Evolutionary conservation across 345 rosid species (phyloP), one percentile per base, ranked within the genome.

Genomic region (Lepidium didymum): DNA sequence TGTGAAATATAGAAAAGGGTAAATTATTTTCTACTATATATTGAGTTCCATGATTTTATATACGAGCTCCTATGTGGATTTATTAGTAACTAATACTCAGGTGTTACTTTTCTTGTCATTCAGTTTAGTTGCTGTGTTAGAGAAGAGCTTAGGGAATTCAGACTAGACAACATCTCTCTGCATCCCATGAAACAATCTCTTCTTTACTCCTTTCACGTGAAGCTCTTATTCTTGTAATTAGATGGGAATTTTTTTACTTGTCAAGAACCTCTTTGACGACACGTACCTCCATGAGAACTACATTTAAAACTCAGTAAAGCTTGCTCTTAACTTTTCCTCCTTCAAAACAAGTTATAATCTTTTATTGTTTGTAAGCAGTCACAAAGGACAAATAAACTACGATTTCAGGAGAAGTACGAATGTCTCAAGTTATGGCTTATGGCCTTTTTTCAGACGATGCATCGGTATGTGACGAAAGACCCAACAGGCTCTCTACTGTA

Each of bases 71-170:
- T 37, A 11, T 62, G 53, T 42, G 11, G 70, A 83, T 78, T 64
- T 69, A 41, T 63, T 69, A 59, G 83, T 77, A 68, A 18, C 21
- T 50, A 15, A 83, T 65, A 50, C 37, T 43, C 38, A 62, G 51
- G 63, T 75, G 57, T 77, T 70, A 23, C 50, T 49, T 72, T 54
- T 56, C 27, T 70, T 77, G 77, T 78, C 70, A 73, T 76, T 73
- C 70, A 60, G 75, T 41, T 73, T 67, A 15, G 70, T 72, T 62
- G 33, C 63, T 46, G 43, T 72, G 25, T 53, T 63, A 65, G 72
- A 44, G 62, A 58, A 56, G 44, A 69, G 37, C 41, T 52, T 18
- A 41, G 63, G 57, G 68, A 45, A 59, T 49, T 58, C 68, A 43
- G 69, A 62, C 40, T 62, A 37, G 58, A 56, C 21, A 44, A 44